Evolutionary conservation across 2,329 filamentous ascomycete species (phyloP).

Genomic region (Fusarium sp.): DNA sequence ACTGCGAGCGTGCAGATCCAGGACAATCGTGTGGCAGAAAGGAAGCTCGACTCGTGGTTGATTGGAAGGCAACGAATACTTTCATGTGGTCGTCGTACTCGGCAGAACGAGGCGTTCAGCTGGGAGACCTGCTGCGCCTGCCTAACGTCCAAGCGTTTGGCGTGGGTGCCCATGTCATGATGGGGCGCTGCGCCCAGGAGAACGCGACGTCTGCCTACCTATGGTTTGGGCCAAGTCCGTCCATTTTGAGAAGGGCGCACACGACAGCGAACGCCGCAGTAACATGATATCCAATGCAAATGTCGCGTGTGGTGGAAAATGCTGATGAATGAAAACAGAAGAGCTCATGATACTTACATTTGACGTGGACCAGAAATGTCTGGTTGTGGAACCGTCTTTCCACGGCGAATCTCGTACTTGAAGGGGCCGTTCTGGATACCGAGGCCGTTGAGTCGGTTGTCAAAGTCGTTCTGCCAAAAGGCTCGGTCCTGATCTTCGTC

Average conservation of each 20-base stretch:
- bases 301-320: neutral
- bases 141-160: slow-evolving; percentile 21
- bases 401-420: slow-evolving; percentile 49
- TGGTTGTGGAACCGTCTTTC: slow-evolving; percentile 49
- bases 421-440: slow-evolving; percentile 45
- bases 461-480: slow-evolving; percentile 42
- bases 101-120: slow-evolving; percentile 15
- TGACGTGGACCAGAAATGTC: slow-evolving; percentile 33
- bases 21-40: slow-evolving; percentile 25
- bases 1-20: slow-evolving; percentile 8
- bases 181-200: slow-evolving; percentile 17
- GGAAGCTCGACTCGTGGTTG: slow-evolving; percentile 1
- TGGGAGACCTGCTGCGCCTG: slow-evolving; percentile 19
- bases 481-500: slow-evolving; percentile 21
- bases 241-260: neutral
- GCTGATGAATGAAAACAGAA: slow-evolving; percentile 5
- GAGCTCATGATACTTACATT: slow-evolving; percentile 48
- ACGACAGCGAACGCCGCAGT: neutral
- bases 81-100: slow-evolving; percentile 23
- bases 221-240: neutral
- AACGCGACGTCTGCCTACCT: slow-evolving; percentile 16
- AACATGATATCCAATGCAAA: neutral
- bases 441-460: slow-evolving; percentile 47
- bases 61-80: slow-evolving; percentile 8
- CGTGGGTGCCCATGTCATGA: slow-evolving; percentile 18